Base-by-base conservation (phyloP, 352 stramenopile species). In the Thraustochytrium striatum region DNA sequence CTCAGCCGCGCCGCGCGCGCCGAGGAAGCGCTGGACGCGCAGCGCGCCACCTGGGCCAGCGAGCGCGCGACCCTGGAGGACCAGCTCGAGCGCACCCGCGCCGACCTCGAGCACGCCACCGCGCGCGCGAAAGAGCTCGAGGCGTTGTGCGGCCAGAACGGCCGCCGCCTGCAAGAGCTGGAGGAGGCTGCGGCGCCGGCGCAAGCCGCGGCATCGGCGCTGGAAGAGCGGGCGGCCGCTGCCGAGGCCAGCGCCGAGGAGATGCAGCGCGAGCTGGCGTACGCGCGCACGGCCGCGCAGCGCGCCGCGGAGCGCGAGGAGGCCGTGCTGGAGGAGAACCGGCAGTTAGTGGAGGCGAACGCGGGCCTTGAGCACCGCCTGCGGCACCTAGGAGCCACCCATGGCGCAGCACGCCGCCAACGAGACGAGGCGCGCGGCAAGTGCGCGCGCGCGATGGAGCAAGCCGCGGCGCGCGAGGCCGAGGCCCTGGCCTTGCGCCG, bases 281-380 rank as follows among this genome's bases (percentile, higher is more conserved):
- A 38, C 21, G 43, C 65, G 43, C 43, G 65, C 9, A 75, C 25
- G 2, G 33, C 43, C 25, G 1, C 68, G 1, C 65, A 75, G 61
- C 65, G 61, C n/a, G 43, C 65, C 11, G 5, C 65, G 30, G 65
- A 75, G 43, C 32, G 50, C 30, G 39, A 19, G 9, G n/a, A 75
- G 7, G 30, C 41, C 9, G 41, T 75, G 16, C n/a, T 32, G 35
- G 65, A 75, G 39, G 65, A 75, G 32, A 75, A 75, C 30, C 30
- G 61, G 33, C 65, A 75, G 25, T n/a, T 75, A 3, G 65, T 75
- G 30, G 65, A 75, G 36, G 39, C 65, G 0, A 75, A 75, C 7
- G 65, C 65, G 3, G 52, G 21, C 35, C 52, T 75, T 7, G 30
- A 58, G 21, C 41, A 75, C 1, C 61, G n/a, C 25, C 19, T 75